A percentile compares a stretch with the other conserved stretches of the same genome.
Conservation (phyloP, 2,329 filamentous ascomycete genomes). For the Epichloe coenophiala region DNA sequence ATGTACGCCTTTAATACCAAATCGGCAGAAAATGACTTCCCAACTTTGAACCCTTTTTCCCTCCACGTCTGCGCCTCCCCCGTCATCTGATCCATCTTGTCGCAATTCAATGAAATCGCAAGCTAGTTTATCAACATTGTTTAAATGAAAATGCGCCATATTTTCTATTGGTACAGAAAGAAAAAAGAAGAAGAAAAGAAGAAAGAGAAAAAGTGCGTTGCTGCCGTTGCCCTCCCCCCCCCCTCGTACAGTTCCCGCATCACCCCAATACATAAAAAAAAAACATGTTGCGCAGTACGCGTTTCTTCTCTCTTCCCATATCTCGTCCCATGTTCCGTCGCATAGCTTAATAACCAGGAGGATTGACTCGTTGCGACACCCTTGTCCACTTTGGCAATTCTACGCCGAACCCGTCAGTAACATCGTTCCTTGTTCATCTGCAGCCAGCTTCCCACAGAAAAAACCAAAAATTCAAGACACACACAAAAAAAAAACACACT, state of each 20-base stretch:
- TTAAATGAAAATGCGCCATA: neutral
- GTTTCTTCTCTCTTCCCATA: neutral
- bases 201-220: neutral
- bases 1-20: neutral
- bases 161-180: neutral
- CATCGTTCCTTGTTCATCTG: neutral
- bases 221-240: too few species aligned
- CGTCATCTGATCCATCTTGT: neutral
- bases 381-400: conserved; percentile 88
- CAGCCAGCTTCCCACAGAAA: neutral
- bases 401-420: conserved; percentile 21
- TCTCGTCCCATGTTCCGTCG: neutral
- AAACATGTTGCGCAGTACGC: too few species aligned
- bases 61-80: neutral
- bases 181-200: neutral
- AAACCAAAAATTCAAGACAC: too few species aligned
- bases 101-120: neutral
- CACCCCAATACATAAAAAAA: neutral
- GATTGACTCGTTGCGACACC: conserved; percentile 86
- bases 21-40: neutral
- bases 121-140: neutral
- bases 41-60: neutral
- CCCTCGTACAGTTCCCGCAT: too few species aligned
- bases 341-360: conserved; percentile 66
- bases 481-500: conserved; percentile 20